These are phyloP conservation scores for Agrocybe chaxingu DNA, from an alignment of 768 basidiomycete species.

Conservation along the genomic window DNA sequence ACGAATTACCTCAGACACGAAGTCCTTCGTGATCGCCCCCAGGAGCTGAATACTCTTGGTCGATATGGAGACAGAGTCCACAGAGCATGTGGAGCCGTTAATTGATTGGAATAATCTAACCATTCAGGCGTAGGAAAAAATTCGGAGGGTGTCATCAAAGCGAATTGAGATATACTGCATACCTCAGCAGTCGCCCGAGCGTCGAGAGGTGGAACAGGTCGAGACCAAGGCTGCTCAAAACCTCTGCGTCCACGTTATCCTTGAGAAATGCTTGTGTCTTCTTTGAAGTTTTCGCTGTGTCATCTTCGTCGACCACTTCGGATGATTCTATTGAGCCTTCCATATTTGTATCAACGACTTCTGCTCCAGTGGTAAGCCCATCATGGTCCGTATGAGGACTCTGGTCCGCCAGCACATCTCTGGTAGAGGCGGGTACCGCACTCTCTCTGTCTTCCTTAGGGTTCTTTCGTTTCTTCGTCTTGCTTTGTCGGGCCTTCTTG, in stretches of 20 bases:
- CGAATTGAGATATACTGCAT: constrained; percentile 9
- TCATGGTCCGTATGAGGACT: too few species aligned
- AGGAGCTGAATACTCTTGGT: constrained; percentile 45
- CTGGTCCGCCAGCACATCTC: too few species aligned
- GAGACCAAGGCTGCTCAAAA: constrained; percentile 40
- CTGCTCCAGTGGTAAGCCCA: too few species aligned
- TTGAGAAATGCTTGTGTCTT: constrained; percentile 37
- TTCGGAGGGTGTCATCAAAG: background rate
- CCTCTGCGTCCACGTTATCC: constrained; percentile 41
- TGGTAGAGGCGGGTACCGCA: too few species aligned
- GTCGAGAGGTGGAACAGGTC: constrained; percentile 45
- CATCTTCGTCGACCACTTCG: too few species aligned
- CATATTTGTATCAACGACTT: too few species aligned
- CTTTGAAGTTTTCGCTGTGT: constrained; percentile 5
- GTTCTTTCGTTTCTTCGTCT: too few species aligned
- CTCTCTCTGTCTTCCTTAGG: too few species aligned
- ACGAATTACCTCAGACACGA: constrained; percentile 48
- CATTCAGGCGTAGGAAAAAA: background rate
- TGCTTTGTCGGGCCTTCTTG: constrained; percentile 39
- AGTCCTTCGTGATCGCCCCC: constrained; percentile 42
- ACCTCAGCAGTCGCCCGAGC: constrained; percentile 39
- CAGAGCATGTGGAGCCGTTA: constrained; percentile 18
- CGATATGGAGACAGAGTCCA: constrained; percentile 40
- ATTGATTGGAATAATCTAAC: constrained; percentile 20
- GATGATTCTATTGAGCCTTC: too few species aligned